phyloP scores from a whole-genome alignment of 257 asterid genomes.

The Cinchona pubescens region DNA sequence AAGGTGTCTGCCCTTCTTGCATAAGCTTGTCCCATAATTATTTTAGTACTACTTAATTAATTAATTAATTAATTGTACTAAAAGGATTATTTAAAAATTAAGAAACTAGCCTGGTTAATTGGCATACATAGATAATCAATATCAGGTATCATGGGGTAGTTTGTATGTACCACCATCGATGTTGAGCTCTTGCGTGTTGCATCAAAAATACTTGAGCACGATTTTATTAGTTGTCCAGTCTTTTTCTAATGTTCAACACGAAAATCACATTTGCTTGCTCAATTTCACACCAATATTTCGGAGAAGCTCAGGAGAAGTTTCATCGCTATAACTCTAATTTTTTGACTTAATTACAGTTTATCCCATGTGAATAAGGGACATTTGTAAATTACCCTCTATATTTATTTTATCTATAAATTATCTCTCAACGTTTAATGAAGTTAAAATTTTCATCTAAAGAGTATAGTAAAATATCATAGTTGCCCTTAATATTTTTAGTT shows the following conservation, averaged over 20 bases:
- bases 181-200: slow-evolving; percentile 3
- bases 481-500: too few relatives aligned
- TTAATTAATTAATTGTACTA: not conserved
- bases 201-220: not conserved
- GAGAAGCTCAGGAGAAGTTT: not conserved
- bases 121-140: not conserved
- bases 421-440: too few relatives aligned
- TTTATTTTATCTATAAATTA: too few relatives aligned
- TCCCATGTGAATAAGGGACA: too few relatives aligned
- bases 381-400: too few relatives aligned
- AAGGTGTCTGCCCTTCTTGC: not conserved
- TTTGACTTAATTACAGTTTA: too few relatives aligned
- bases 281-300: not conserved
- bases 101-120: not conserved
- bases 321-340: not conserved
- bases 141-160: slow-evolving; percentile 12
- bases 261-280: not conserved
- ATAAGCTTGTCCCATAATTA: not conserved
- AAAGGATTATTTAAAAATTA: not conserved
- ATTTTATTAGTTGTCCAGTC: not conserved
- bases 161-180: slow-evolving; percentile 2
- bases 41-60: not conserved
- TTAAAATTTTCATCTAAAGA: too few relatives aligned
- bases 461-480: too few relatives aligned
- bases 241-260: not conserved